Evolutionary conservation across 2,329 filamentous ascomycete genomes (phyloP).

Genomic region (Zasmidium angulare): DNA sequence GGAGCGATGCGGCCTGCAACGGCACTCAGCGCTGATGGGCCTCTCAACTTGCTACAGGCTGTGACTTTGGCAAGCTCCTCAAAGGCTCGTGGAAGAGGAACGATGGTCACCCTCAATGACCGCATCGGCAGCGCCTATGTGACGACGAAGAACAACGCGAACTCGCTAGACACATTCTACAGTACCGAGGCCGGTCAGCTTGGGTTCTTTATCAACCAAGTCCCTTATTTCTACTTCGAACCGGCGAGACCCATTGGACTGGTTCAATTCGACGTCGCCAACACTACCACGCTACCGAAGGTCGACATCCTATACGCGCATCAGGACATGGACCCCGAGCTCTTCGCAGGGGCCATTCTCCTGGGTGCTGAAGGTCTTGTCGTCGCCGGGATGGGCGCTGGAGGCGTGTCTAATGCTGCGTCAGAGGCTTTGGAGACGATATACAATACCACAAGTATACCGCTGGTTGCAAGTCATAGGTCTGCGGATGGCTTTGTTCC

Average conservation of each 20-base stretch:
- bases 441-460: slow-evolving; percentile 47
- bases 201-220: slow-evolving; percentile 58
- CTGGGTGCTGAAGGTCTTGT: slow-evolving; percentile 57
- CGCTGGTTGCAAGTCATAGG: slow-evolving; percentile 54
- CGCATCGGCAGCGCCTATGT: slow-evolving; percentile 60
- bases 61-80: slow-evolving; percentile 56
- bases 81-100: slow-evolving; percentile 51
- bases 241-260: slow-evolving; percentile 51
- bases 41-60: slow-evolving; percentile 61
- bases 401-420: slow-evolving; percentile 48
- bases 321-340: slow-evolving; percentile 47
- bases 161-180: slow-evolving; percentile 63
- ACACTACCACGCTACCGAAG: slow-evolving; percentile 45
- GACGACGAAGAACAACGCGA: slow-evolving; percentile 62
- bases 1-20: slow-evolving; percentile 65
- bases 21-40: slow-evolving; percentile 62
- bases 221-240: slow-evolving; percentile 61
- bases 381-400: slow-evolving; percentile 57
- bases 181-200: slow-evolving; percentile 58
- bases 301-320: slow-evolving; percentile 60
- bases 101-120: slow-evolving; percentile 63
- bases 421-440: slow-evolving; percentile 44
- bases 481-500: slow-evolving; percentile 55
- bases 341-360: slow-evolving; percentile 51
- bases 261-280: slow-evolving; percentile 44